Base-by-base conservation (phyloP, 345 rosid species). In the Odontarrhena argentea region DNA sequence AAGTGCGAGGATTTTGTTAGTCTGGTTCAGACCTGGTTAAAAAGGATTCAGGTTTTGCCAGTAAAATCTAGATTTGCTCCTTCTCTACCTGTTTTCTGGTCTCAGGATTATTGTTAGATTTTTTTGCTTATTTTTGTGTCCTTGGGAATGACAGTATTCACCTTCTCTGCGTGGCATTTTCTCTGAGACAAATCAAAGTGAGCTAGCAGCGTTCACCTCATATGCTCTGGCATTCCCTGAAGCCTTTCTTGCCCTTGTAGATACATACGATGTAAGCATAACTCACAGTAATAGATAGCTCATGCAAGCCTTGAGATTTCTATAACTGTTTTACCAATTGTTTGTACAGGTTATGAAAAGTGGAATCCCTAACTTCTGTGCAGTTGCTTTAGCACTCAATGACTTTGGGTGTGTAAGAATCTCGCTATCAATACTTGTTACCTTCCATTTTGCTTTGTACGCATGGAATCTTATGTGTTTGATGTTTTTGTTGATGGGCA, bases 191-290 rank as follows among this genome's bases (percentile, higher is more conserved):
- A 94, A 94, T 81, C 89, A 84, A 79, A 91, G 99, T 54, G 99
- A 94, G 80, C 86, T 95, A 25, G 87, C 86, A 61, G 96, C 97
- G 18, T 95, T 95, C 76, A 85, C 76, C 35, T 89, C 96, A 41
- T 95, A 87, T 79, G 99, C 99, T 41, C 67, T 91, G 79, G 96
- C 99, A n/a, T 95, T 95, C 79, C 99, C 99, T 38, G 79, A 73
- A 7, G 75, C 75, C 74, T 91, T 95, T 79, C 80, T 89, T 37
- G 96, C 96, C 71, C 96, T 94, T 37, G 92, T 94, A 44, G 97
- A 94, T 69, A 91, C 97, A 74, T 91, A 91, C 61, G 97, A 94
- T 57, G 97, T 88, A 65, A 82, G 97, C 80, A 13, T 18, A 6
- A 12, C 49, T 13, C 14, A 65, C 43, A 48, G 15, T 54, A 45